Evolutionary conservation across 2,329 filamentous ascomycete species (phyloP), one percentile per base, ranked within the genome.

Genomic region (Cytospora piceicola): DNA sequence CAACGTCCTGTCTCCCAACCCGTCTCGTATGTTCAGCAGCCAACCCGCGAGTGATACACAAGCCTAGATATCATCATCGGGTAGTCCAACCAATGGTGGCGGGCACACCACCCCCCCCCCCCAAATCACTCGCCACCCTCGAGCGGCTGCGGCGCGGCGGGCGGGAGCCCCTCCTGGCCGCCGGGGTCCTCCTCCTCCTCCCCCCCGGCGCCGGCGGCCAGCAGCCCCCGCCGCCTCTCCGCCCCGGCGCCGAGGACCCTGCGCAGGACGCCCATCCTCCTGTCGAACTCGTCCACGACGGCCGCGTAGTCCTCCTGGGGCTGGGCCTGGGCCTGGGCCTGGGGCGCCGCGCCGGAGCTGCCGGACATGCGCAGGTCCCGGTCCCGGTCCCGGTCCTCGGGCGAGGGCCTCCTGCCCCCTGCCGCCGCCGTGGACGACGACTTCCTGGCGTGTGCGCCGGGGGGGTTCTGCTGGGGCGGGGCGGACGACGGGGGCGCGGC

Each of bases 261-360:
- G 60, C 80, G 80, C 68, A 89, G 71, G 24, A 85, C 77, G 3
- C 67, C 76, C 85, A 90, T 87, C 54, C 83, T 80, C 66, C 78
- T 79, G 62, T 85, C 82, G 68, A 90, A 90, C 42, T 87, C 83
- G 20, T 83, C 82, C 2, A 87, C 73, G 51, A 90, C 73, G 3
- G 72, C 75, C 2, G 78, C 77, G 64, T 87, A 83, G 64, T 87
- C 82, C 57, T 68, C 66, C 27, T 42, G 34, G 24, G 32, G 49
- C 27, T 39, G 39, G 14, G 22, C 29, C 34, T 56, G n/a, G 22
- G 54, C 24, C 12, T 15, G 54, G 51, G n/a, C 42, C 55, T 46
- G 55, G 60, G 27, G 46, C 62, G 27, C 46, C 57, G 57, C 57
- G 55, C 7, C 42, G 24, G 39, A 65, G 6, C 39, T 62, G 32